Evolutionary conservation across 495 filamentous ascomycete genomes (phyloP).

Genomic region (Daldinia decipiens): DNA sequence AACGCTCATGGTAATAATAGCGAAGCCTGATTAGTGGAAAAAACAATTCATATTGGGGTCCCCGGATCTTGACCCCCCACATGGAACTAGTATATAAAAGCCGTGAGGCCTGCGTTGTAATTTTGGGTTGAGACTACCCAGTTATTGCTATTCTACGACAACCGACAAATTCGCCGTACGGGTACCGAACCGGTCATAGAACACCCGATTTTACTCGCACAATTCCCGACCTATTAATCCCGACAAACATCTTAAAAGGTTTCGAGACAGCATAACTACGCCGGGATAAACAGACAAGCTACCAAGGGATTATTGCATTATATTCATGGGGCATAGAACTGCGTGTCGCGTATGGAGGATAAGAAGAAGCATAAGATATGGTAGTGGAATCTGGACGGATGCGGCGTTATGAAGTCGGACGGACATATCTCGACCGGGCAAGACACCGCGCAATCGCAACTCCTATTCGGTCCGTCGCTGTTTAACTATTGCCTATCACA

Average conservation of each 20-base stretch:
- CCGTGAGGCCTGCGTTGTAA: neutral
- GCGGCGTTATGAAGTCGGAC: slow-evolving; percentile 14
- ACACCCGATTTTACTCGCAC: neutral
- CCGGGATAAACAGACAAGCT: neutral
- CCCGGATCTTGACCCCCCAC: slow-evolving; percentile 30
- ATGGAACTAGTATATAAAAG: slow-evolving; percentile 25
- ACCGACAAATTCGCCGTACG: neutral
- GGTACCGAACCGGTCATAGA: neutral
- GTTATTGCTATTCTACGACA: neutral
- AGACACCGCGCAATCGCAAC: slow-evolving; percentile 12
- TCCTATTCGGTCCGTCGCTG: slow-evolving; percentile 13
- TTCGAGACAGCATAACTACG: neutral
- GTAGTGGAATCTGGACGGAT: slow-evolving; percentile 15
- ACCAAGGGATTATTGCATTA: neutral
- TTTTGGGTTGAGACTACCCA: neutral
- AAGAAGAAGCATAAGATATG: no score
- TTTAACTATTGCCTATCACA: slow-evolving; percentile 1
- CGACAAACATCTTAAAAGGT: neutral
- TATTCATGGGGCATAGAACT: neutral
- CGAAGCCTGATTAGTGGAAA: slow-evolving; percentile 34
- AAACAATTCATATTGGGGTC: slow-evolving; percentile 15
- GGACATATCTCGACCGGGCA: neutral
- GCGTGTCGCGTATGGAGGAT: neutral
- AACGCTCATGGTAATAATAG: slow-evolving; percentile 23
- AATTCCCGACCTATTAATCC: neutral